These are phyloP conservation scores for Dactylonectria macrodidyma DNA, from an alignment of 2,329 filamentous ascomycete species.

Conservation along the genomic window DNA sequence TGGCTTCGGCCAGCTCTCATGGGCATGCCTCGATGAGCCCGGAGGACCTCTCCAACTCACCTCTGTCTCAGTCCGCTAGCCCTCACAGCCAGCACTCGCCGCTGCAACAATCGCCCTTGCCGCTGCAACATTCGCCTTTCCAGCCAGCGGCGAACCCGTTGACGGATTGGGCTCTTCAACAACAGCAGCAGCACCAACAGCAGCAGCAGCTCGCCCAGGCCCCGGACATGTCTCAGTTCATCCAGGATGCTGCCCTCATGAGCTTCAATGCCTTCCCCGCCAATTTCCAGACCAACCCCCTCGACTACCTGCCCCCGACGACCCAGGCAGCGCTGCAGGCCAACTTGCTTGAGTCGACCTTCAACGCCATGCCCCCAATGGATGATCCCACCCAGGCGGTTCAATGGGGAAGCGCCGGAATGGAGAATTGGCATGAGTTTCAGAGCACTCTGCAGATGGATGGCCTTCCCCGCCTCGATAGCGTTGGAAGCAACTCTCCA, in stretches of 20 bases:
- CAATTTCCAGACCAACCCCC: conserved; percentile 68
- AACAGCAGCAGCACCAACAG: conserved; percentile 63
- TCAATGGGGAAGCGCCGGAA: conserved; percentile 73
- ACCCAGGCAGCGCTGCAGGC: conserved; percentile 76
- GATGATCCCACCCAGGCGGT: conserved; percentile 69
- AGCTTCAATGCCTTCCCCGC: conserved; percentile 68
- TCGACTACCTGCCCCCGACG: conserved; percentile 74
- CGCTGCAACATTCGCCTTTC: conserved; percentile 69
- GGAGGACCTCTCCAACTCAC: conserved; percentile 64
- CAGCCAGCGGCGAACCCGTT: conserved; percentile 66
- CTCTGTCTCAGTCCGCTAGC: conserved; percentile 66
- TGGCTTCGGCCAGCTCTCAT: conserved; percentile 60
- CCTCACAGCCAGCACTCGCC: conserved; percentile 66
- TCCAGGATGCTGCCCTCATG: conserved; percentile 72
- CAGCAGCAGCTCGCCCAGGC: conserved; percentile 56
- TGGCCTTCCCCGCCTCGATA: conserved; percentile 56
- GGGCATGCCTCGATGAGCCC: conserved; percentile 65
- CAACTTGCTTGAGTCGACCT: conserved; percentile 75
- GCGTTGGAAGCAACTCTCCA: conserved; percentile 62
- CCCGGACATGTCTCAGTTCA: conserved; percentile 66
- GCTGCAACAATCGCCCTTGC: conserved; percentile 63
- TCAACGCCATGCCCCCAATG: conserved; percentile 70
- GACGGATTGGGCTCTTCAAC: conserved; percentile 74
- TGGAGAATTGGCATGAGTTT: conserved; percentile 87
- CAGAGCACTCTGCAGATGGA: conserved; percentile 72